These are phyloP conservation scores for Trichoderma arundinaceum DNA, from an alignment of 2,329 filamentous ascomycete genomes.

Conservation along the genomic window DNA sequence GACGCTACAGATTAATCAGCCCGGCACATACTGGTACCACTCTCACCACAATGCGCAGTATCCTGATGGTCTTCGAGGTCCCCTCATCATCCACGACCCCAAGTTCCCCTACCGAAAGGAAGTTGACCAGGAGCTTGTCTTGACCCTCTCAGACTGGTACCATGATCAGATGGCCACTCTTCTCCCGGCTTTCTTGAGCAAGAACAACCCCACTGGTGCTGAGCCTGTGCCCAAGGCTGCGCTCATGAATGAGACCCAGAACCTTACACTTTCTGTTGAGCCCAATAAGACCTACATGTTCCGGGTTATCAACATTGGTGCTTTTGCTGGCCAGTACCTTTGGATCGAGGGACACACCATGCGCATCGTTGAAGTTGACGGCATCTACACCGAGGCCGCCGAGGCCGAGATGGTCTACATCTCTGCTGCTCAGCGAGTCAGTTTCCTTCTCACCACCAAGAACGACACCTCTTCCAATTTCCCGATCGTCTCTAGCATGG, in stretches of 20 bases:
- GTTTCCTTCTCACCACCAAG: constrained; percentile 67
- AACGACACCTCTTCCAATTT: constrained; percentile 68
- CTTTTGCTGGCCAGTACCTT: constrained; percentile 70
- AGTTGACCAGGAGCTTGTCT: constrained; percentile 66
- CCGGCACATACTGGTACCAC: constrained; percentile 82
- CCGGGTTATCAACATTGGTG: constrained; percentile 74
- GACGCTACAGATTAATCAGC: constrained; percentile 59
- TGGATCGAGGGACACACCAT: constrained; percentile 73
- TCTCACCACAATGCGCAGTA: constrained; percentile 72
- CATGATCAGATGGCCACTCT: constrained; percentile 61
- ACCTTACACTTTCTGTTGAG: constrained; percentile 63
- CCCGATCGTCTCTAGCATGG: constrained; percentile 72
- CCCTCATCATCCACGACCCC: constrained; percentile 69
- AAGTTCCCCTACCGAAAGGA: constrained; percentile 60
- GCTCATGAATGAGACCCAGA: constrained; percentile 73
- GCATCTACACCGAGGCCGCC: constrained; percentile 67
- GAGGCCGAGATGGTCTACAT: constrained; percentile 70
- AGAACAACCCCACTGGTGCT: constrained; percentile 61
- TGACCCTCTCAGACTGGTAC: constrained; percentile 75
- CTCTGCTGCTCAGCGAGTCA: constrained; percentile 69
- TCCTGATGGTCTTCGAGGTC: constrained; percentile 70
- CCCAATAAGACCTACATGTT: constrained; percentile 75
- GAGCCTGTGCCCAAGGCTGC: constrained; percentile 72
- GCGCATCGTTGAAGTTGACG: constrained; percentile 74
- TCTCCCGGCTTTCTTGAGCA: constrained; percentile 56